Base-by-base conservation (phyloP, 768 basidiomycete species). In the Lentinus tigrinus region DNA sequence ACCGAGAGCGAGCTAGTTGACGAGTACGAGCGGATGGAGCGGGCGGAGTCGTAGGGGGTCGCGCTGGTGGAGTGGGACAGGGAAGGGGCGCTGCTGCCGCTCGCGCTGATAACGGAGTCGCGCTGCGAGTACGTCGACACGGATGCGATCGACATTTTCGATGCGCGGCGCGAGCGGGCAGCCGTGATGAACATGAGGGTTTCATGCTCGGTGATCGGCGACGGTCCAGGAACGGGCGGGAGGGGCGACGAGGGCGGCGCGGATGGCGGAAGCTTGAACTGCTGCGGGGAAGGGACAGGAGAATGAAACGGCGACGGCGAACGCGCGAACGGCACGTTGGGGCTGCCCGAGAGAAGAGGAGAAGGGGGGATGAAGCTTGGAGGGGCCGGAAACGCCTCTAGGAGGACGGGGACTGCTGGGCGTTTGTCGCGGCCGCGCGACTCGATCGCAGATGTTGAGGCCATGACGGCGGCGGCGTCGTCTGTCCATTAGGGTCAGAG, bases 191-290 rank as follows among this genome's bases (percentile, higher is more conserved):
- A 74, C 19, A 75, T 73, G 37, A 77, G 72, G 28, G 76, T 80
- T 58, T 81, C 83, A 37, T 78, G 69, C 56, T 78, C 75, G 2
- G 84, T 77, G 24, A 85, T 75, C 19, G 82, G 76, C 2, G 84
- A 84, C 0, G 83, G 83, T 2, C 83, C 85, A 0, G 88, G 88
- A 1, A 89, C 63, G 3, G 88, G 85, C 0, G 88, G 88, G 3
- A 89, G 78, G 0, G 87, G 87, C 1, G 72, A 75, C 0, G 82
- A 83, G 0, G 81, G 84, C 0, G 86, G 85, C 0, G 85, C 86
- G 54, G 85, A 83, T 43, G 31, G 27, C 34, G 64, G 39, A n/a
- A 56, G 39, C 1, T 53, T 48, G 11, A 31, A 3, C 31, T 52
- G 23, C 53, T 52, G 39, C 38, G 62, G 62, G 31, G 54, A 48